phyloP scores from a whole-genome alignment of 2,329 filamentous ascomycete genomes.

The Ascochyta clinopodiicola region DNA sequence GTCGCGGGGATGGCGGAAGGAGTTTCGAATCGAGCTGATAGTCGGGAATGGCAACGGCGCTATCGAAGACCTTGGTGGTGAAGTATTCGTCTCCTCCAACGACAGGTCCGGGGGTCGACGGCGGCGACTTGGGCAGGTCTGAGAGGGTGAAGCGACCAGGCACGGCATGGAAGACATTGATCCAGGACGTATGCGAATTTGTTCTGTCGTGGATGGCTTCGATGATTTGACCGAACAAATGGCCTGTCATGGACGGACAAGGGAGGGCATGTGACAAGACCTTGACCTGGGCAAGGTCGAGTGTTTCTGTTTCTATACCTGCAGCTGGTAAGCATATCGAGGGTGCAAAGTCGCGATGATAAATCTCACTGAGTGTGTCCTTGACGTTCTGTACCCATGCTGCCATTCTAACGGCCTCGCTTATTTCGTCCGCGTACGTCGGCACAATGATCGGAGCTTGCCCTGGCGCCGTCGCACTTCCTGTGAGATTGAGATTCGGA shows the following conservation, averaged over 20 bases:
- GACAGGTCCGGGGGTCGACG: constrained; percentile 61
- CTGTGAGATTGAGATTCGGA: constrained; percentile 32
- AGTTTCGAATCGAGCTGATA: constrained; percentile 62
- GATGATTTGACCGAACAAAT: constrained; percentile 63
- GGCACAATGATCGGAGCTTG: constrained; percentile 38
- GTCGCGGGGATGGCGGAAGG: constrained; percentile 59
- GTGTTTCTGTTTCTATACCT: constrained; percentile 43
- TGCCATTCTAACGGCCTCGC: constrained; percentile 34
- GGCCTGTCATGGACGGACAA: constrained; percentile 57
- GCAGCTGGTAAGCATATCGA: constrained; percentile 16
- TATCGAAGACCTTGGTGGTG: constrained; percentile 66
- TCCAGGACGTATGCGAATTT: constrained; percentile 62
- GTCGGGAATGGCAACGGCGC: constrained; percentile 64
- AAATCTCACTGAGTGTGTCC: constrained; percentile 42
- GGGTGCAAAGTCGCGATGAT: background rate
- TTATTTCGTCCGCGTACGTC: constrained; percentile 27
- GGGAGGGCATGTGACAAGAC: constrained; percentile 68
- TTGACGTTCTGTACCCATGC: constrained; percentile 42
- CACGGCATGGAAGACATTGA: constrained; percentile 69
- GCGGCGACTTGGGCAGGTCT: constrained; percentile 68
- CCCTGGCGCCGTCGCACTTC: constrained; percentile 27
- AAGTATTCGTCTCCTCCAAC: constrained; percentile 67
- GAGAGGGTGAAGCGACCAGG: constrained; percentile 67
- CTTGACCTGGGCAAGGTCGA: constrained; percentile 55
- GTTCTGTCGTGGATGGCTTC: constrained; percentile 61